Conservation (phyloP, 164 flowering plant genomes). For the Macadamia tetraphylla region DNA sequence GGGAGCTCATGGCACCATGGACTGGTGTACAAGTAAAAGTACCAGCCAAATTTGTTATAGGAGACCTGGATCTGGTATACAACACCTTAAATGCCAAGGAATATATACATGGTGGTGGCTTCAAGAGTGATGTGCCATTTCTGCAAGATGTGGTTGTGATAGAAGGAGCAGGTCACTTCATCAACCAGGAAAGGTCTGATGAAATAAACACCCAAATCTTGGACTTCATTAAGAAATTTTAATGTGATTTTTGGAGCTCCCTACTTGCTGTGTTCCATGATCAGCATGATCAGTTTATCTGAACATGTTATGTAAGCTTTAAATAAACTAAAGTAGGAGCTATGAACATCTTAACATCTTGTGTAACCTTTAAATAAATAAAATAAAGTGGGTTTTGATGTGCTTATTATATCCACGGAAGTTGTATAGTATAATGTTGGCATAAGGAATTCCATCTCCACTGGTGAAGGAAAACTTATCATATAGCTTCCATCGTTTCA, state of each 20-base stretch:
- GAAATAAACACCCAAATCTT: constrained; percentile 30
- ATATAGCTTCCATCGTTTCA: too few species aligned
- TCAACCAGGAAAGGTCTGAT: constrained; percentile 35
- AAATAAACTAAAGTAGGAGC: too few species aligned
- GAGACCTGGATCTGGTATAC: constrained; percentile 29
- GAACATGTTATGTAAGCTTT: too few species aligned
- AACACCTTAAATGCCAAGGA: constrained; percentile 20
- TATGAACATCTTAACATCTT: too few species aligned
- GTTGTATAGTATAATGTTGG: too few species aligned
- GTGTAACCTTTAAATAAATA: too few species aligned
- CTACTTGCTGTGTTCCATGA: background rate
- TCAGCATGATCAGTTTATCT: too few species aligned
- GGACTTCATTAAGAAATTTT: constrained; percentile 29
- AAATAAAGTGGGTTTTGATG: too few species aligned
- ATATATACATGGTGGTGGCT: constrained; percentile 23
- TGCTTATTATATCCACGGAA: too few species aligned
- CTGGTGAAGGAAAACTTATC: too few species aligned
- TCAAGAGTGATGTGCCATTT: constrained; percentile 32
- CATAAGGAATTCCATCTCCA: too few species aligned
- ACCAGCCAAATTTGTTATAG: constrained; percentile 27
- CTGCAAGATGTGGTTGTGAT: constrained; percentile 36
- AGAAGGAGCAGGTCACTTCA: constrained; percentile 38
- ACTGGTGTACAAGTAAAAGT: constrained; percentile 28
- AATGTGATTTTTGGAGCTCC: background rate
- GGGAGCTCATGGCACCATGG: constrained; percentile 43